phyloP scores from a whole-genome alignment of 2,329 filamentous ascomycete species.

The Cladosporium halotolerans region DNA sequence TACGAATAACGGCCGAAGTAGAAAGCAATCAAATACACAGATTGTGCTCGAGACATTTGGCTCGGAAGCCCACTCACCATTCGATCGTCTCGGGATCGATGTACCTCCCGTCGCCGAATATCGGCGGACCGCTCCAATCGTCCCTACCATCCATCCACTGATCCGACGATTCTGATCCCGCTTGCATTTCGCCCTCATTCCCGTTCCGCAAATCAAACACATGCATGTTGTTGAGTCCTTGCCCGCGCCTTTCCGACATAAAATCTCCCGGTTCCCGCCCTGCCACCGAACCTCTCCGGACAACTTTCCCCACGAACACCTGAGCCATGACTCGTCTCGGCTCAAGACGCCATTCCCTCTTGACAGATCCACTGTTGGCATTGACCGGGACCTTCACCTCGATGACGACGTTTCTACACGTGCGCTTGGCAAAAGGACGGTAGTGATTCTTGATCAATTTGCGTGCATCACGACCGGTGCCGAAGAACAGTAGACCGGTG shows the following conservation, averaged over 20 bases:
- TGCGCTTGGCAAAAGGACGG: conserved; percentile 8
- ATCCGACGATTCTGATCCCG: neutral
- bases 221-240: neutral
- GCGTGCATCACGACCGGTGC: conserved; percentile 17
- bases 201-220: neutral
- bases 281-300: no score
- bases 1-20: neutral
- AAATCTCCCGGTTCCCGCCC: neutral
- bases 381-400: conserved; percentile 16
- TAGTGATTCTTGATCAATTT: conserved; percentile 23
- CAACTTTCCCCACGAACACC: conserved; percentile 13
- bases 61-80: conserved; percentile 1
- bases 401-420: conserved; percentile 15
- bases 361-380: neutral
- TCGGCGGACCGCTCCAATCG: neutral
- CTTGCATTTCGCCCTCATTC: neutral
- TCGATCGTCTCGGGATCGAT: neutral
- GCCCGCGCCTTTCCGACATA: neutral
- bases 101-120: neutral
- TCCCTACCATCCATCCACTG: neutral
- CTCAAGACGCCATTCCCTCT: conserved; percentile 14
- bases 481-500: conserved; percentile 26
- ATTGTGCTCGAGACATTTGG: neutral
- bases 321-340: conserved; percentile 17
- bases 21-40: neutral